Percentiles rank a stretch among this genome's conserved stretches.
phyloP scores from a whole-genome alignment of 2,329 filamentous ascomycete genomes.

The Monosporascus sp. region DNA sequence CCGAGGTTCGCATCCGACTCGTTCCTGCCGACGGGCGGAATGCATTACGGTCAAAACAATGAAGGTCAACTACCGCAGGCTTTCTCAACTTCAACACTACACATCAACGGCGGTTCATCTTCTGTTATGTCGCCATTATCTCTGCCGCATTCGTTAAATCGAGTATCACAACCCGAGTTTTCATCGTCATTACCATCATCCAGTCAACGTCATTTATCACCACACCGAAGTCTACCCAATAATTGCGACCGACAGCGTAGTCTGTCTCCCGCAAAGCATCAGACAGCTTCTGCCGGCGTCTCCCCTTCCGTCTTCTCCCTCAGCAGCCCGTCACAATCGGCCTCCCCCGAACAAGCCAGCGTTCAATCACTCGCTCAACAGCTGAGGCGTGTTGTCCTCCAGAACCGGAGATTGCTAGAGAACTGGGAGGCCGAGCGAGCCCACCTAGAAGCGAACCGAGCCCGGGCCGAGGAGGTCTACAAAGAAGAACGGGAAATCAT shows the following conservation, averaged over 20 bases:
- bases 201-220: slow-evolving; percentile 19
- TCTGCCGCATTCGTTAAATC: slow-evolving; percentile 29
- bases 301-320: slow-evolving; percentile 11
- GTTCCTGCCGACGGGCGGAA: slow-evolving; percentile 35
- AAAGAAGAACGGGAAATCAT: slow-evolving; percentile 49
- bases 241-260: slow-evolving; percentile 21
- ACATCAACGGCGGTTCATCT: slow-evolving; percentile 23
- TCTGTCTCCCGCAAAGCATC: slow-evolving; percentile 25
- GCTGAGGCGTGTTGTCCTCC: slow-evolving; percentile 14
- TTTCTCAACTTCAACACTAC: slow-evolving; percentile 11
- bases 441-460: slow-evolving; percentile 48
- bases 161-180: slow-evolving; percentile 33
- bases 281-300: slow-evolving; percentile 13
- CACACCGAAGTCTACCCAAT: slow-evolving; percentile 17
- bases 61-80: slow-evolving; percentile 19
- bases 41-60: slow-evolving; percentile 23
- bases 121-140: slow-evolving; percentile 36
- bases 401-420: slow-evolving; percentile 31
- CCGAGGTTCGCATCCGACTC: slow-evolving; percentile 36
- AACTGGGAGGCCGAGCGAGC: slow-evolving; percentile 50
- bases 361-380: slow-evolving; percentile 3
- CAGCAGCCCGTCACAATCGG: slow-evolving; percentile 7
- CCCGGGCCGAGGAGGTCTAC: slow-evolving; percentile 50
- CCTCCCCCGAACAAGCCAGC: slow-evolving; percentile 17
- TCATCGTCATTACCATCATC: slow-evolving; percentile 13